Percentiles rank a stretch among this genome's conserved stretches.
Conservation (phyloP, 768 basidiomycete species). For the Trametes villosa region DNA sequence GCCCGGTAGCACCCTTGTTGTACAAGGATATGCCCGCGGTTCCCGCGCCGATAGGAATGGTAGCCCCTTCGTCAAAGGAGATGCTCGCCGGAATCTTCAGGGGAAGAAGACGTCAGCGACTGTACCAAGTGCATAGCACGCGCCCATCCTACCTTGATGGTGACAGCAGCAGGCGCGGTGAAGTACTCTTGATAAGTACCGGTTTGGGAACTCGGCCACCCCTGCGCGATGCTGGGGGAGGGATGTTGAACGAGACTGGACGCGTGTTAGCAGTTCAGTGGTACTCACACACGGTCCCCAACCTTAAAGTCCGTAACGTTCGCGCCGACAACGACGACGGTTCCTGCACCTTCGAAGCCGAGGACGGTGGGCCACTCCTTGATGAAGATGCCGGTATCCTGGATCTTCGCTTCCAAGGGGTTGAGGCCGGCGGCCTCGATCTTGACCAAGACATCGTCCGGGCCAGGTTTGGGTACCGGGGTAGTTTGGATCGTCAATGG, state of each 20-base stretch:
- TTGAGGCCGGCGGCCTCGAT: not conserved
- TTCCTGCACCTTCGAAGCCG: constrained; percentile 37
- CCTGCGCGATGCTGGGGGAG: too few relatives aligned
- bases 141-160: constrained; percentile 24
- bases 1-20: constrained; percentile 12
- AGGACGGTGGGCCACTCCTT: not conserved
- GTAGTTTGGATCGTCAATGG: not conserved
- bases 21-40: constrained; percentile 44
- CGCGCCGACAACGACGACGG: constrained; percentile 43
- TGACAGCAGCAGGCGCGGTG: not conserved
- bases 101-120: not conserved
- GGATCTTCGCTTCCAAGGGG: not conserved
- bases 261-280: too few relatives aligned
- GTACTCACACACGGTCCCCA: constrained; percentile 47
- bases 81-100: constrained; percentile 40
- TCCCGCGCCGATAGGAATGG: constrained; percentile 40
- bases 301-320: constrained; percentile 39
- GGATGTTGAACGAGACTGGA: not conserved
- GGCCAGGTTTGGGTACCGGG: not conserved
- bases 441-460: not conserved
- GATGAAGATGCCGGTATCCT: not conserved
- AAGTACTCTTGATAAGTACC: constrained; percentile 16
- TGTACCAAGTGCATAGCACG: not conserved
- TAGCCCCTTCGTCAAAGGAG: constrained; percentile 42
- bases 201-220: too few relatives aligned